Base-by-base conservation (phyloP, 2,329 filamentous ascomycete genomes). In the Cadophora sp. region DNA sequence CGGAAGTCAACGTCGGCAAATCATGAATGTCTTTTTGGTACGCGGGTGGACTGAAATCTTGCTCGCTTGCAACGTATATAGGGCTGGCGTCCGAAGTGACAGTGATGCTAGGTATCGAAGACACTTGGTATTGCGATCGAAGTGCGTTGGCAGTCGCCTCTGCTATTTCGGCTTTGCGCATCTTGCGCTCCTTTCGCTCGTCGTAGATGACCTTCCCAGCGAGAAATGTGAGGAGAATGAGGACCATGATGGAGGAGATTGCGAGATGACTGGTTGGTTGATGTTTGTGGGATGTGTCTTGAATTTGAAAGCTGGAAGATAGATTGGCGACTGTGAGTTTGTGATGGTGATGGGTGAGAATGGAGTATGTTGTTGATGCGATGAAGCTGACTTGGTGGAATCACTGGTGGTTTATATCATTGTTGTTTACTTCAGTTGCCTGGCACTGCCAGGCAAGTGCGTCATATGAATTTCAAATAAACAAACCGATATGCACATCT, bases 121-220 rank as follows among this genome's bases (percentile, higher is more conserved):
- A 24, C 11, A 43, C 33, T 16, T 41, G 55, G 13, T 58, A n/a
- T 39, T 22, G 33, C 3, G 53, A 39, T 33, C 50, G 50, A 8
- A 58, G 60, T 9, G 60, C 48, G 33, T 43, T 41, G 22, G 58
- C 41, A 45, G 22, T 45, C 3, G 33, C 59, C 24, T 53, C 47
- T 53, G 59, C n/a, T 3, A 27, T 41, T 18, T 53, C 18, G 18
- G 45, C 47, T 27, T 62, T 53, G 59, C 33, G 27, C 11, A 16
- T 62, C 20, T 62, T 39, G 3, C 53, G 53, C n/a, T 39, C 33
- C 20, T 53, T 62, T 47, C 11, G 30, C 3, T 39, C 47, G n/a
- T 62, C 47, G 33, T 62, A 62, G n/a, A 53, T 41, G 30, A 53
- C 11, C 43, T 62, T 62, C 4, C 59, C 47, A 9, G 59, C 47